Evolutionary conservation across 257 asterid species (phyloP), one percentile per base, ranked within the genome.

Genomic region (Avicennia marina): DNA sequence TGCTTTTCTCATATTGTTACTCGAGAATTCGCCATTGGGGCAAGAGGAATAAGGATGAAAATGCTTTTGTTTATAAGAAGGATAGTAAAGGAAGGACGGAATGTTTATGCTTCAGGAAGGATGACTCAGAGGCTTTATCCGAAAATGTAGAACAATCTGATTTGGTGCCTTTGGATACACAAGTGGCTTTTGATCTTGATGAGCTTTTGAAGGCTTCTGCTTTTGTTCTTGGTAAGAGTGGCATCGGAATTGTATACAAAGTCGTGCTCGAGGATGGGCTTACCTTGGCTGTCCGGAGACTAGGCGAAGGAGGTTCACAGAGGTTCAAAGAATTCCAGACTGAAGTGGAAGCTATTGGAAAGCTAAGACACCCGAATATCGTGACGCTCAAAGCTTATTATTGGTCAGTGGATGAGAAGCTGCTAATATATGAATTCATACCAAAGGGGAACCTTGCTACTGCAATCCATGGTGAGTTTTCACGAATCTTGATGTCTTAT

Each of bases 151-250:
- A 85, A 21, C 86, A 83, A 17, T 76, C 70, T 34, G 94, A 88
- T 75, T 77, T 88, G 0, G 95, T 88, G 58, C 67, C 84, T 1
- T 63, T 91, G 50, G 98, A 83, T 61, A 43, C 71, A 43, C 74
- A 72, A 32, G 71, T 81, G 70, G 78, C 70, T 0, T 91, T 83
- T 67, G 89, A 91, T 72, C 87, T 91, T 3, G 98, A 91, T 16
- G 89, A 88, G 68, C 95, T 91, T 53, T 78, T 91, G 53, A 91
- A 85, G 60, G 98, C 98, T 2, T 85, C 96, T n/a, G 98, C 98
- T 0, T 91, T 87, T 51, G 94, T 91, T 18, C 79, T 91, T 9
- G 96, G 98, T 13, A 88, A 88, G 81, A 91, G 95, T 31, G 90
- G 91, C 7, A 79, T 79, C 26, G 98, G 98, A 24, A 83, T 91